Base-by-base conservation (phyloP, 2,329 filamentous ascomycete species). In the Calonectria crousiana region DNA sequence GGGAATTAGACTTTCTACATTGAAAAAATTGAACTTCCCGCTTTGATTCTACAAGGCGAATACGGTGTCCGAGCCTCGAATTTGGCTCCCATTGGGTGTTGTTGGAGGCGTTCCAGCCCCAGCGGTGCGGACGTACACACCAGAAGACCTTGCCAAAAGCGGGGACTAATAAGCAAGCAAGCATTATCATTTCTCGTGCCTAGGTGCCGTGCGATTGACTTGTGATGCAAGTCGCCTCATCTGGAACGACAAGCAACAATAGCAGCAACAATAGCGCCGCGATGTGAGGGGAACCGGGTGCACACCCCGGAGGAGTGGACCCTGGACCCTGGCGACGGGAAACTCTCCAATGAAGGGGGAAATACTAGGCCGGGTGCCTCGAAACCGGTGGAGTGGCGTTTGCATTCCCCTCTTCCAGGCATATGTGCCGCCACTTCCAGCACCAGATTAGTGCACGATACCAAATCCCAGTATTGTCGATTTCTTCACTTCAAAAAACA, bases 1-100 rank as follows among this genome's bases (percentile, higher is more conserved):
- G 77, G 77, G 69, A 76, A 79, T 78, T 80, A 80, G 36, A 80
- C 78, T 80, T 80, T 80, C 56, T 47, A 49, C 69, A 74, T 72
- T 73, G 58, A 74, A 34, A 72, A 71, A 73, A 71, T 51, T 77
- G 72, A 75, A 47, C 69, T 79, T 73, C 68, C 53, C 51, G 51
- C 65, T 62, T 49, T 69, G 68, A 62, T 56, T 70, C 66, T 44
- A 41, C 66, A 51, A 52, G 66, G 52, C 38, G 41, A 47, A 26
- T 44, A 23, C 38, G 16, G 60, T 49, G 60, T 18, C 60, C n/a
- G 44, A 34, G 60, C 60, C 60, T n/a, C 41, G n/a, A 23, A 16
- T 47, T 47, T 20, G 60, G 41, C 38, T 30, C 41, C 38, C 44
- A 65, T 44, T 49, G 20, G 60, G 38, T 49, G 60, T 47, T 49